phyloP scores from a whole-genome alignment of 129 eudicot species.

The Cynara cardunculus region DNA sequence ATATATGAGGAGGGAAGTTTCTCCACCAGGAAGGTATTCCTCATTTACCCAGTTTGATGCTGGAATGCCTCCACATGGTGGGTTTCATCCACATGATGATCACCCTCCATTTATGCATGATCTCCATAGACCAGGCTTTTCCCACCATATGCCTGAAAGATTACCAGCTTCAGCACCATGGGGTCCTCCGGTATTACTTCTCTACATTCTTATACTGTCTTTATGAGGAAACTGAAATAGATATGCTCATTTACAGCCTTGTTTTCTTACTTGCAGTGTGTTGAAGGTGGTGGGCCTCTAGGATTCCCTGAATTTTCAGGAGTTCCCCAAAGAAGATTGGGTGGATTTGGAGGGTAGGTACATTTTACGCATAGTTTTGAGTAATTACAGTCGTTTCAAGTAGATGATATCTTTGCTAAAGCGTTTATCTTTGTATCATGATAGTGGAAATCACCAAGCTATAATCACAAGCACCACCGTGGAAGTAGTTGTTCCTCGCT shows the following conservation, averaged over 20 bases:
- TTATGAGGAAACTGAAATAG: background rate
- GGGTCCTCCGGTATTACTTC: slow-evolving; percentile 77
- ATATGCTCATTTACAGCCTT: background rate
- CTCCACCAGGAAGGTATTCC: slow-evolving; percentile 79
- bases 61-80: slow-evolving; percentile 58
- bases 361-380: background rate
- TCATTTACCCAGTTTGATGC: slow-evolving; percentile 64
- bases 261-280: slow-evolving; percentile 41
- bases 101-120: slow-evolving; percentile 74
- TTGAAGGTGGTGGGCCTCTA: slow-evolving; percentile 64
- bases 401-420: background rate
- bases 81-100: slow-evolving; percentile 70
- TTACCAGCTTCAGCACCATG: slow-evolving; percentile 57
- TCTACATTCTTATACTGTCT: background rate
- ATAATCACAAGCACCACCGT: slow-evolving; percentile 81
- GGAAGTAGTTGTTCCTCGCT: slow-evolving; percentile 90
- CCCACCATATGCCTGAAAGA: slow-evolving; percentile 64
- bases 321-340: slow-evolving; percentile 59
- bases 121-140: slow-evolving; percentile 56
- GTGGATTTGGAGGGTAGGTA: slow-evolving; percentile 91
- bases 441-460: slow-evolving; percentile 61
- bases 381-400: background rate
- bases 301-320: slow-evolving; percentile 67
- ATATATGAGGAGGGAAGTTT: slow-evolving; percentile 62
- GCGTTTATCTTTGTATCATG: background rate